Conservation (phyloP, 495 filamentous ascomycete species). For the Aspergillus sclerotioniger region DNA sequence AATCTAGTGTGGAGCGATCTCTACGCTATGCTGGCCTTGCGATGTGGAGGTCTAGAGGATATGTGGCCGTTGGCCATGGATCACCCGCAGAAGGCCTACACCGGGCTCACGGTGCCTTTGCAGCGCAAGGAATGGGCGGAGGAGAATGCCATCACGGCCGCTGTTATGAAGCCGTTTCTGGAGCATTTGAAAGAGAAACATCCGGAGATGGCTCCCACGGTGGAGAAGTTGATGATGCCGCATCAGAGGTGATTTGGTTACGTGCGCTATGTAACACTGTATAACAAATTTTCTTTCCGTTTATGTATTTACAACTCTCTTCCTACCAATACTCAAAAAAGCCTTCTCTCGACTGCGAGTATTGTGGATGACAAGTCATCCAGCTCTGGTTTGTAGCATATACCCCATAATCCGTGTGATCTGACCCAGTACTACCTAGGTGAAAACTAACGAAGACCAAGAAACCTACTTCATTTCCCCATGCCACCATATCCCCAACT, state of each 20-base stretch:
- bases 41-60: slow-evolving; percentile 16
- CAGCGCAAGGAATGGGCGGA: slow-evolving; percentile 20
- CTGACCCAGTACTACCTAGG: no score
- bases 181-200: background rate
- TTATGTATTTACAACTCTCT: no score
- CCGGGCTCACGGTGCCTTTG: slow-evolving; percentile 24
- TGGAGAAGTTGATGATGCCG: background rate
- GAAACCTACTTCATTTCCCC: no score
- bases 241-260: background rate
- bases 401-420: no score
- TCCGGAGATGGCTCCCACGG: background rate
- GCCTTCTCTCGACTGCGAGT: no score
- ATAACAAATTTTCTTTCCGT: no score
- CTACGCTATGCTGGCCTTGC: slow-evolving; percentile 18
- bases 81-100: slow-evolving; percentile 33
- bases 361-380: no score
- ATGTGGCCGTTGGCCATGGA: slow-evolving; percentile 30
- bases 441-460: no score
- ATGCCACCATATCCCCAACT: no score
- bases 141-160: slow-evolving; percentile 12
- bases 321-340: no score
- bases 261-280: no score
- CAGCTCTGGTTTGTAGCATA: no score
- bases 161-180: background rate
- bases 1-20: slow-evolving; percentile 37